These are phyloP conservation scores for Hypoxylon rickii DNA, from an alignment of 495 filamentous ascomycete genomes.

Conservation along the genomic window DNA sequence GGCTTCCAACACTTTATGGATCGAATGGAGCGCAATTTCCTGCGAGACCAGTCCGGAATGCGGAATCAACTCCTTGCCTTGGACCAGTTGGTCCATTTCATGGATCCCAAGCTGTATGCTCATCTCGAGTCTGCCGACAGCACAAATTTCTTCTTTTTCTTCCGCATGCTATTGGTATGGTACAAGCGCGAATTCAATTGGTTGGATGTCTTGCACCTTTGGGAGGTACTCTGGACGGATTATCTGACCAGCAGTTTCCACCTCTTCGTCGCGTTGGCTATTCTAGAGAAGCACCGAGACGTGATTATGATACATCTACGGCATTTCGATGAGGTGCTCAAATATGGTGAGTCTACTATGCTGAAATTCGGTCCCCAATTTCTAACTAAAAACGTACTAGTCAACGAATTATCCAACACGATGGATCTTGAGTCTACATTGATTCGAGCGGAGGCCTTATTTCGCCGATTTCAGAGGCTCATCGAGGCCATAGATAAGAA, in stretches of 20 bases:
- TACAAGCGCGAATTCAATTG: conserved; percentile 97
- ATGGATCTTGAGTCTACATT: conserved; percentile 87
- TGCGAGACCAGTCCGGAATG: conserved; percentile 96
- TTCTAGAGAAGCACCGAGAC: conserved; percentile 91
- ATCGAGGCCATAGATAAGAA: conserved; percentile 90
- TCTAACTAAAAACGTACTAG: conserved; percentile 46
- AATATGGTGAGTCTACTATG: conserved; percentile 71
- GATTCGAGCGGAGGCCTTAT: conserved; percentile 84
- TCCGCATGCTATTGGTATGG: conserved; percentile 97
- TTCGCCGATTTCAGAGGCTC: conserved; percentile 80
- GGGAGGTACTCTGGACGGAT: conserved; percentile 96
- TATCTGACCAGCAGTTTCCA: conserved; percentile 87
- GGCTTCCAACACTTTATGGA: conserved; percentile 96
- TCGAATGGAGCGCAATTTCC: conserved; percentile 96
- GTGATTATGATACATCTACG: conserved; percentile 94
- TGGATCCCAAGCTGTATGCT: conserved; percentile 92
- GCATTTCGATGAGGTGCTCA: conserved; percentile 95
- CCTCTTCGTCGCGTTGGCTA: conserved; percentile 89
- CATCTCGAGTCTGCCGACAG: conserved; percentile 88
- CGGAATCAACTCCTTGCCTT: conserved; percentile 84
- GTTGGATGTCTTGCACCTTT: conserved; percentile 81
- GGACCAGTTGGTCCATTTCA: conserved; percentile 91
- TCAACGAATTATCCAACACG: conserved; percentile 92
- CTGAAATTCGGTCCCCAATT: not conserved
- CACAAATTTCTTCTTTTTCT: conserved; percentile 99